Base-by-base conservation (phyloP, 768 basidiomycete genomes). In the Macrolepiota dolichaula region DNA sequence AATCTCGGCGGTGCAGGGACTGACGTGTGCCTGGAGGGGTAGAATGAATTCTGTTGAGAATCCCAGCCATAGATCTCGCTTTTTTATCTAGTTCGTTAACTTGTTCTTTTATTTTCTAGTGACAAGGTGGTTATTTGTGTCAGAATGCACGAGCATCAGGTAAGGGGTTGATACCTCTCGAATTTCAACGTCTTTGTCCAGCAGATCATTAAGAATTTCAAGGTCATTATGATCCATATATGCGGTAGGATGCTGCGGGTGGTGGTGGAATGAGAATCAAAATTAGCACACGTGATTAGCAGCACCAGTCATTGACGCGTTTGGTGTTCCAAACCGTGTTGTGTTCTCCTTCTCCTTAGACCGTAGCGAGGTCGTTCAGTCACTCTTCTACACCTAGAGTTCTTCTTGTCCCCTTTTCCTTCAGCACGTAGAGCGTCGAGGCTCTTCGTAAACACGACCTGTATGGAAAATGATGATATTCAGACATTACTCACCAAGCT, bases 51-150 rank as follows among this genome's bases (percentile, higher is more conserved):
- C 84, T 89, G 76, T 89, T 92, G 57, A 94, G 76, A 44, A 85
- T 70, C n/a, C 89, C 89, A n/a, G 82, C 77, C 78, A 92, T 86
- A 2, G 79, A 79, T 17, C 92, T 82, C 6, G 85, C 79, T 69
- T 86, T 88, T 73, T 88, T 92, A 72, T 93, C 91, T 1, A 93
- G 77, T 67, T 87, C 84, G 25, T 79, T 80, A 40, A 89, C 86
- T 71, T 89, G 85, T 29, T 90, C 89, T 67, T 84, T 89, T 73
- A 94, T 88, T 86, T 85, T 90, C 92, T 94, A 71, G 35, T 50
- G 52, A 59, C 17, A 17, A 63, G 63, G 29, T 35, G 36, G 42
- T 52, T 36, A 42, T 57, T 40, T 24, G 29, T 38, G 17, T n/a
- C 52, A 17, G 1, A 38, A n/a, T 25, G 49, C 47, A 42, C 11